Conservation (phyloP, 192 early-diverging fungal species). For the Funneliformis geosporum region DNA sequence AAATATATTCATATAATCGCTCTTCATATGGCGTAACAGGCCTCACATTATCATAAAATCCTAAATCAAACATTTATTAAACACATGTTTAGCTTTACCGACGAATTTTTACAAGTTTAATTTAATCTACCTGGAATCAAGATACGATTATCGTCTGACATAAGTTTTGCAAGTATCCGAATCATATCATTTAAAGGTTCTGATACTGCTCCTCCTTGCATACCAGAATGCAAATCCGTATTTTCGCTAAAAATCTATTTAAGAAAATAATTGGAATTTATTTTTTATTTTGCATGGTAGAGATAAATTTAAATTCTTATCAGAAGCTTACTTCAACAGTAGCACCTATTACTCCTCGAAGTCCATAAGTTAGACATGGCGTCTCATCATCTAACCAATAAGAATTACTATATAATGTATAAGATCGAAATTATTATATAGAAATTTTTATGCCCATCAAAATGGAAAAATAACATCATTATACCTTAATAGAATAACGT, state of each 20-base stretch:
- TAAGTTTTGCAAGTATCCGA: constrained; percentile 59
- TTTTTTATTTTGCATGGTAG: neutral
- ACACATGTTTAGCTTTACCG: neutral
- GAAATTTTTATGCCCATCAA: too few relatives aligned
- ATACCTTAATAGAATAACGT: constrained; percentile 58
- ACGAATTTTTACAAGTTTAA: neutral
- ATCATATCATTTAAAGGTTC: constrained; percentile 71
- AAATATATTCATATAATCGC: constrained; percentile 58
- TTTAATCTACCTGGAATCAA: constrained; percentile 56
- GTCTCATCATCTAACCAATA: constrained; percentile 80
- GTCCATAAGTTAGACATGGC: constrained; percentile 78
- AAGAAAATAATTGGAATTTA: neutral
- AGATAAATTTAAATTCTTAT: too few relatives aligned
- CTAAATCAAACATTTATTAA: constrained; percentile 30
- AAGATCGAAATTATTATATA: too few relatives aligned
- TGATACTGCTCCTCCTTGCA: constrained; percentile 73
- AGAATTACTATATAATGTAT: constrained; percentile 59
- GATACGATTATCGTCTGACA: constrained; percentile 57
- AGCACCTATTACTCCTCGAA: constrained; percentile 74
- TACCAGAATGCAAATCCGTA: constrained; percentile 75
- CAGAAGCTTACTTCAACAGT: constrained; percentile 48
- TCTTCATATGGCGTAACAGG: constrained; percentile 56
- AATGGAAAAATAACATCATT: too few relatives aligned
- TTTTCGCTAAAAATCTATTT: constrained; percentile 43
- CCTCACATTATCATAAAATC: constrained; percentile 68